These are phyloP conservation scores for Paraphoma chrysanthemicola DNA, from an alignment of 2,329 filamentous ascomycete species.

Conservation along the genomic window DNA sequence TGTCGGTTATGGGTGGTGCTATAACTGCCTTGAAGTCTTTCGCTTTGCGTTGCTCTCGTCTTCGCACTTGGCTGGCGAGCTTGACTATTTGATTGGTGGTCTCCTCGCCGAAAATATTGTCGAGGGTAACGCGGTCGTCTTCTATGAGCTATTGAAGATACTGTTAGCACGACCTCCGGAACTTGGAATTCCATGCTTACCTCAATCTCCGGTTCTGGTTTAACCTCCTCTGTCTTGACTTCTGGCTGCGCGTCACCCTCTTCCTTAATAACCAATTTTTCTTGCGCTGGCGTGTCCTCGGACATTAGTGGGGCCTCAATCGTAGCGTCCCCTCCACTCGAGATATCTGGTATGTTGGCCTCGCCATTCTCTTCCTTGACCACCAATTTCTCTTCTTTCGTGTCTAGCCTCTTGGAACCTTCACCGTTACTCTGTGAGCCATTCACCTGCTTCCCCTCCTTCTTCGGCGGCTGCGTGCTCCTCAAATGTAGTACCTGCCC, in stretches of 20 bases:
- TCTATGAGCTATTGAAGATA: slow-evolving; percentile 37
- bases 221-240: slow-evolving; percentile 14
- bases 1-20: slow-evolving; percentile 64
- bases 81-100: slow-evolving; percentile 59
- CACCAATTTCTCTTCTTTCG: slow-evolving; percentile 17
- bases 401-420: slow-evolving; percentile 19
- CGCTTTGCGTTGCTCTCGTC: slow-evolving; percentile 62
- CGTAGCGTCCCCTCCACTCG: slow-evolving; percentile 19
- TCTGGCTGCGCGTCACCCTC: slow-evolving; percentile 25
- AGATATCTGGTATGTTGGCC: slow-evolving; percentile 24
- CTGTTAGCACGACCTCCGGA: slow-evolving; percentile 9
- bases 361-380: slow-evolving; percentile 32
- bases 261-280: slow-evolving; percentile 19
- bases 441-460: slow-evolving; percentile 25
- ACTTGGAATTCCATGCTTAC: slow-evolving; percentile 3
- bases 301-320: slow-evolving; percentile 5
- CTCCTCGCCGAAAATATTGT: slow-evolving; percentile 60
- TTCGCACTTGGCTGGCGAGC: slow-evolving; percentile 62
- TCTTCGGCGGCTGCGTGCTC: slow-evolving; percentile 47
- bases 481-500: slow-evolving; percentile 78
- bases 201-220: slow-evolving; percentile 19
- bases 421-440: slow-evolving; percentile 15
- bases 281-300: slow-evolving; percentile 25
- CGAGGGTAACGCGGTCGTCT: slow-evolving; percentile 47
- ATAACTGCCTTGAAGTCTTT: slow-evolving; percentile 62